Base-by-base conservation (phyloP, 1,284 basidiomycete genomes). In the Bjerkandera adusta region DNA sequence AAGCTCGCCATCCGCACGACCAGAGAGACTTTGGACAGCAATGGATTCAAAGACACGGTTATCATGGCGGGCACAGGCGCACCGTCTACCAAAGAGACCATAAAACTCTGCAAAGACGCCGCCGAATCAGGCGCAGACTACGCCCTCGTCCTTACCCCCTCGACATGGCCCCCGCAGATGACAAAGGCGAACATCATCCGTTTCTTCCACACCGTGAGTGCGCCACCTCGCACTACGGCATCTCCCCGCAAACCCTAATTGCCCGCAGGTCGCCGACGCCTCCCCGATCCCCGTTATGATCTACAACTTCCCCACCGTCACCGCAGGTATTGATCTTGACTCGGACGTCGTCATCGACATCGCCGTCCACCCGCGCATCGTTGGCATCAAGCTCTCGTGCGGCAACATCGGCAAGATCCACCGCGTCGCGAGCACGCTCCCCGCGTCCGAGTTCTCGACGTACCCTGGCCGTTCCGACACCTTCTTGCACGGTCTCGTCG, bases 51-150 rank as follows among this genome's bases (percentile, higher is more conserved):
- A 36, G 67, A 84, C 33, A 74, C 82, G 22, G 68, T 88, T 8
- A 77, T 97, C 39, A 83, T 96, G 49, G 92, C 87, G 7, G 93
- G 92, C 1, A 93, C 91, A 1, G 92, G 92, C 3, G 85, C 83
- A 2, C 83, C 81, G 48, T 91, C 89, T 1, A 86, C 90, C 0
- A 73, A 81, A 15, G 91, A 94, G 63, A 92, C 91, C 20, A 88
- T 89, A 63, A 76, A 85, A 61, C 74, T 95, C 32, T 86, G 85
- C 56, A 62, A 69, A 18, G 88, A 94, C 57, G 92, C 92, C 2
- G 81, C 80, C 36, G 83, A 83, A 13, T 87, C 86, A 0, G 92
- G 93, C 3, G 92, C 91, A 6, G 80, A 81, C 27, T 81, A 86
- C 58, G 83, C 78, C 5, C 78, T 91, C 42, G 85, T 90, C n/a